Evolutionary conservation across 108 stramenopile species (phyloP).

Genomic region (Stephanodiscus triporus): DNA sequence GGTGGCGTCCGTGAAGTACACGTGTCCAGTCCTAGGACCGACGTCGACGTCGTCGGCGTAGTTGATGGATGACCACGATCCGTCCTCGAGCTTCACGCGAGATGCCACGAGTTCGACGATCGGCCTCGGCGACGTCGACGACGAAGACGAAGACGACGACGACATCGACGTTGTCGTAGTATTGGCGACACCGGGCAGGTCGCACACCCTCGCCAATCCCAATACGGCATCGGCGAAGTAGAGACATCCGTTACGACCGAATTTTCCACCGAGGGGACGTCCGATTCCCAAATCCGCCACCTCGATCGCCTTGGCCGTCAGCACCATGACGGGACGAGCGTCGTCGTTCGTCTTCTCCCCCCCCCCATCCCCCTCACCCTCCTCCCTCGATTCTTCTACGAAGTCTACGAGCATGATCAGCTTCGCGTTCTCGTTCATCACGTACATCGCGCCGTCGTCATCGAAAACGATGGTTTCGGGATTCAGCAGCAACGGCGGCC

Average conservation of each 20-base stretch:
- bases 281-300: constrained; percentile 63
- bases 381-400: constrained; percentile 11
- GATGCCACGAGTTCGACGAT: constrained; percentile 69
- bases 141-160: no score
- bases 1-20: constrained; percentile 78
- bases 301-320: constrained; percentile 47
- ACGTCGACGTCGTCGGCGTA: constrained; percentile 72
- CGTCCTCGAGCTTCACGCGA: constrained; percentile 48
- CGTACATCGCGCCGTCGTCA: constrained; percentile 52
- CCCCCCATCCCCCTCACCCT: constrained; percentile 1
- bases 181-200: background rate
- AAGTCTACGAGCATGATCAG: constrained; percentile 55
- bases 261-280: constrained; percentile 65
- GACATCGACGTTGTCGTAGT: no score
- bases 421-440: constrained; percentile 57
- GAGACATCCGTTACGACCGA: constrained; percentile 57
- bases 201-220: constrained; percentile 60
- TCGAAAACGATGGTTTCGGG: constrained; percentile 71
- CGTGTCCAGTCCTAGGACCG: constrained; percentile 61
- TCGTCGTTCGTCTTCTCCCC: constrained; percentile 1
- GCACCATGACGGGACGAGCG: constrained; percentile 6
- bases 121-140: constrained; percentile 23
- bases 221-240: constrained; percentile 70
- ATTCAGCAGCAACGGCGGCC: constrained; percentile 42
- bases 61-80: constrained; percentile 45